Conservation (phyloP, 2,329 filamentous ascomycete genomes). For the Aspergillus pseudoglaucus region DNA sequence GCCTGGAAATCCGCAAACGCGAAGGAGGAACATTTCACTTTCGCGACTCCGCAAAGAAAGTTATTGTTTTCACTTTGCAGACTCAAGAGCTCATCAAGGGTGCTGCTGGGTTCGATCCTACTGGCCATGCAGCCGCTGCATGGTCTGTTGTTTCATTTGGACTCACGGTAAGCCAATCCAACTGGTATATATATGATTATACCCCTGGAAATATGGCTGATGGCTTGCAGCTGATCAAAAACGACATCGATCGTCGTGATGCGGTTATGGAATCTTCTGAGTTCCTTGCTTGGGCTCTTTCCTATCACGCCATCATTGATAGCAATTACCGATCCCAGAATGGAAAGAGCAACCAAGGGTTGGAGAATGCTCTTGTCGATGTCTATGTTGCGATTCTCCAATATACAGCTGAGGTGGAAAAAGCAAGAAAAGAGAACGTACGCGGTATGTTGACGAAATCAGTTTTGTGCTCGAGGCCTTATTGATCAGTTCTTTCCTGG, state of each 20-base stretch:
- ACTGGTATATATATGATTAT: too few relatives aligned
- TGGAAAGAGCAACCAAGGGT: not conserved
- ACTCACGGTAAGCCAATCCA: not conserved
- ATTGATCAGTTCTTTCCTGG: not conserved
- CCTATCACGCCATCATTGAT: constrained; percentile 3
- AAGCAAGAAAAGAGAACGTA: not conserved
- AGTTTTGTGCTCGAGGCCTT: not conserved
- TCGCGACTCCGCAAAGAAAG: too few relatives aligned
- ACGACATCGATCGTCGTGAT: not conserved
- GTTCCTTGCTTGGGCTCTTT: constrained; percentile 1
- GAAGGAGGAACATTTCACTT: too few relatives aligned
- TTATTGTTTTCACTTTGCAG: too few relatives aligned
- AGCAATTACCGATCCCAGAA: not conserved
- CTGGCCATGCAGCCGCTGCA: not conserved
- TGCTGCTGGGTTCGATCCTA: not conserved
- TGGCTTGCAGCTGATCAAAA: not conserved
- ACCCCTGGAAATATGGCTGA: too few relatives aligned
- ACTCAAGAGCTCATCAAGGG: not conserved
- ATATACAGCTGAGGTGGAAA: not conserved
- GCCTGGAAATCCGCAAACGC: too few relatives aligned
- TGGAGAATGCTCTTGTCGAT: constrained; percentile 1
- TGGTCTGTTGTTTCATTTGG: not conserved
- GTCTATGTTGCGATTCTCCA: constrained; percentile 3
- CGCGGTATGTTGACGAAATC: not conserved
- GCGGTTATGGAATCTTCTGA: constrained; percentile 1